phyloP scores from a whole-genome alignment of 441 rosid genomes.

The Erysimum cheiri region DNA sequence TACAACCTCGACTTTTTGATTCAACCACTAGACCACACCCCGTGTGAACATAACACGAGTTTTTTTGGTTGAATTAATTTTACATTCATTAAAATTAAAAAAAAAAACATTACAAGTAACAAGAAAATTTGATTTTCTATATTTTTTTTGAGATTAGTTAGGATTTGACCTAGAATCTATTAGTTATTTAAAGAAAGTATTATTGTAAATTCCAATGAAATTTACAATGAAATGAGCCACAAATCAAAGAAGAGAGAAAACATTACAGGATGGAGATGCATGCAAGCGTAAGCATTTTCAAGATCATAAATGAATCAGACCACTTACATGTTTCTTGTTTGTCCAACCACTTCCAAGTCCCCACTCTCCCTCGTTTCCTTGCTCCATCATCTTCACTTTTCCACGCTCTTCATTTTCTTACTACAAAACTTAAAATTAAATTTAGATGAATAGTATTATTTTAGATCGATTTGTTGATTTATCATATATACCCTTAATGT shows the following conservation, averaged over 20 bases:
- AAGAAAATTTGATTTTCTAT: too few species aligned
- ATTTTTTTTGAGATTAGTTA: neutral
- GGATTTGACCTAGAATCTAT: neutral
- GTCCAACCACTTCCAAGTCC: conserved; percentile 42
- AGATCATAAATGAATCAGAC: conserved; percentile 29
- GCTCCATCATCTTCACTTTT: conserved; percentile 33
- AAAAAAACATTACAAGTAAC: too few species aligned
- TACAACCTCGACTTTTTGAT: too few species aligned
- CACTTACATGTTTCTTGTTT: conserved; percentile 41
- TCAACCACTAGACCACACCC: too few species aligned
- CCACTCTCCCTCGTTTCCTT: conserved; percentile 35
- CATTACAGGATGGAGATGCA: conserved; percentile 36
- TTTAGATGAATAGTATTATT: conserved; percentile 1
- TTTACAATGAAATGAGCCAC: conserved; percentile 21
- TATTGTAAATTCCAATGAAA: neutral
- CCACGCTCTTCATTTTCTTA: conserved; percentile 11
- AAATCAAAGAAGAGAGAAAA: conserved; percentile 13
- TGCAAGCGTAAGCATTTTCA: too few species aligned
- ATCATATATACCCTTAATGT: neutral
- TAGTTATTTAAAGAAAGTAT: neutral
- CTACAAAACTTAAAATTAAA: conserved; percentile 7
- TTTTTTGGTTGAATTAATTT: too few species aligned
- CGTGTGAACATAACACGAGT: too few species aligned
- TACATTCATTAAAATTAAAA: too few species aligned
- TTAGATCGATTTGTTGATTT: conserved; percentile 8